Base-by-base conservation (phyloP, 1,139 yeast species). In the Meyerozyma smithsonii region DNA sequence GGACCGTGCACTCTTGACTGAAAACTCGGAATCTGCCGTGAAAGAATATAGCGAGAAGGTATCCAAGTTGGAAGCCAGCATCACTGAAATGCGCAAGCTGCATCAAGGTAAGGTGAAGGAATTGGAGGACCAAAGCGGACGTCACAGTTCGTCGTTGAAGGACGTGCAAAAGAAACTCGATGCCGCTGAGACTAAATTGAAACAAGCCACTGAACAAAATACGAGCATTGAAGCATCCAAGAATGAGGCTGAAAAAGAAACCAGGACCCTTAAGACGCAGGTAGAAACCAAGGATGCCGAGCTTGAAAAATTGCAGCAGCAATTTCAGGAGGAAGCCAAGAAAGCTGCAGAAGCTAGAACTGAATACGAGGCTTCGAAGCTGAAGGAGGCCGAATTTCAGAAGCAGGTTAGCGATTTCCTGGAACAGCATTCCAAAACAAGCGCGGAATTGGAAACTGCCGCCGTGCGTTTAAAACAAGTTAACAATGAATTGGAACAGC, bases 1-100 rank as follows among this genome's bases (percentile, higher is more conserved):
- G 32, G 83, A 78, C 49, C 58, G 81, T 38, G 64, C 59, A 8
- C 58, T 72, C 52, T 51, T 73, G 16, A 69, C 66, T 43, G 72
- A 73, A 45, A 74, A 62, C 40, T 76, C 84, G 1, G 79, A 74
- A 39, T 61, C 75, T 1, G 61, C 72, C 0, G 62, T 72, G 5
- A 61, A 69, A 48, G 77, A 74, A 42, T 77, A 74, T 46, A 62
- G 74, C 7, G 74, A 70, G 36, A 74, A 67, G 48, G 68, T 74
- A n/a, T 59, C 54, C 34, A 40, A 39, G 7, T 48, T 61, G 30
- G 67, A 64, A 40, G 36, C 39, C 2, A 40, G 44, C 2, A 39
- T 60, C 8, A 25, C 42, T 2, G 40, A 42, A 36, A 12, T 16
- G 33, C 12, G 18, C 41, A 28, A 20, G 20, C 34, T 25, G 17